These are phyloP conservation scores for Calocybe cyanea DNA, from an alignment of 768 basidiomycete species.

Conservation along the genomic window DNA sequence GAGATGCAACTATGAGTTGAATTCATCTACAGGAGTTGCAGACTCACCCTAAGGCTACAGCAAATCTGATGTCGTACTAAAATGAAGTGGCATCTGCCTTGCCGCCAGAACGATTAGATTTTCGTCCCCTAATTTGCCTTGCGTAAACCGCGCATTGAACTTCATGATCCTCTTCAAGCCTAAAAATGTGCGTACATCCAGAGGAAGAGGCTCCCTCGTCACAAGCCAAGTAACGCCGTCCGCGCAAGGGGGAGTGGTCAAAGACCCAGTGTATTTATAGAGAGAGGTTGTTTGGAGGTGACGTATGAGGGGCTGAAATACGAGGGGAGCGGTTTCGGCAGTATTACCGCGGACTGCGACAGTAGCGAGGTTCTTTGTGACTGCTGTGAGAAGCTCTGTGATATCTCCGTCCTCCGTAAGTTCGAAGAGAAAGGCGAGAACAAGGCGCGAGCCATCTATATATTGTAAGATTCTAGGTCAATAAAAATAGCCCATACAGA, in stretches of 20 bases:
- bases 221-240: slow-evolving; percentile 11
- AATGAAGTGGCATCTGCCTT: too few relatives aligned
- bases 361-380: not conserved
- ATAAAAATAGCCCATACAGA: not conserved
- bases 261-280: slow-evolving; percentile 9
- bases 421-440: slow-evolving; percentile 8
- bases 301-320: not conserved
- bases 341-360: not conserved
- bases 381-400: slow-evolving; percentile 4
- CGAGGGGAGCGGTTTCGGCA: not conserved
- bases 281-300: not conserved
- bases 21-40: too few relatives aligned
- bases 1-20: too few relatives aligned
- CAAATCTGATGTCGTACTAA: too few relatives aligned
- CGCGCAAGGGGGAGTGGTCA: slow-evolving; percentile 12
- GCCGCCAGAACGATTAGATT: not conserved
- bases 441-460: not conserved
- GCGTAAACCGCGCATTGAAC: not conserved
- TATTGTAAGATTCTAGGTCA: not conserved
- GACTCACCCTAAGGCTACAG: too few relatives aligned
- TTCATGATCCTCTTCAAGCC: slow-evolving; percentile 6
- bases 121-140: not conserved
- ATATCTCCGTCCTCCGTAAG: not conserved
- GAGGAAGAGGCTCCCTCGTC: not conserved
- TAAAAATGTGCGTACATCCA: slow-evolving; percentile 4